Conservation (phyloP, 2,329 filamentous ascomycete species). For the Aureobasidium uvarum region DNA sequence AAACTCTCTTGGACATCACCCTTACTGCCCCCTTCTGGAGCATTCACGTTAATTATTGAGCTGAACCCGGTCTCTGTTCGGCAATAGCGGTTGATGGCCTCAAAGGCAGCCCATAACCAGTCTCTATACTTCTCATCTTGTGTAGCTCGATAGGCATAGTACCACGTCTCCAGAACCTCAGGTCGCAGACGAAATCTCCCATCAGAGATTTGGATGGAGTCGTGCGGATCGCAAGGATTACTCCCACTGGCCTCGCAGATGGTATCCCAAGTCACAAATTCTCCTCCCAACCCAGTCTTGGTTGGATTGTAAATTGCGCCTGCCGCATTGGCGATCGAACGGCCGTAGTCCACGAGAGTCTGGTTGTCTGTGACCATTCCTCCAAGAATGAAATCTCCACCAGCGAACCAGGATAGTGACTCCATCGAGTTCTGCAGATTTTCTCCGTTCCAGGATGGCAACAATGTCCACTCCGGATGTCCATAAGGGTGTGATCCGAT, state of each 20-base stretch:
- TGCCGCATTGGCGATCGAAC: slow-evolving; percentile 35
- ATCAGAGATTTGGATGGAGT: slow-evolving; percentile 29
- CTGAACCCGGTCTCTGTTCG: slow-evolving; percentile 34
- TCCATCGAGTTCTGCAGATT: slow-evolving; percentile 33
- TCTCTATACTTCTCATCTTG: slow-evolving; percentile 36
- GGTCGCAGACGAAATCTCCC: slow-evolving; percentile 31
- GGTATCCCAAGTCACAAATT: slow-evolving; percentile 34
- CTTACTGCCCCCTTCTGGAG: slow-evolving; percentile 30
- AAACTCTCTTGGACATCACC: slow-evolving; percentile 32
- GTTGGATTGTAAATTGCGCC: slow-evolving; percentile 32
- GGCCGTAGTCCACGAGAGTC: slow-evolving; percentile 36
- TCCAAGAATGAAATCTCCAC: slow-evolving; percentile 39
- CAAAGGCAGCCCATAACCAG: slow-evolving; percentile 33
- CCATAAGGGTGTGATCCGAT: slow-evolving; percentile 36
- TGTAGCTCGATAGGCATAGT: slow-evolving; percentile 36
- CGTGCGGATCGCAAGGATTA: slow-evolving; percentile 26
- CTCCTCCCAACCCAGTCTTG: slow-evolving; percentile 34
- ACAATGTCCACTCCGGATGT: slow-evolving; percentile 36
- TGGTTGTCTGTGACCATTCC: slow-evolving; percentile 34
- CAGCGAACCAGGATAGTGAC: slow-evolving; percentile 37
- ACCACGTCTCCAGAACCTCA: slow-evolving; percentile 39
- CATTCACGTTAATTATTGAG: slow-evolving; percentile 33
- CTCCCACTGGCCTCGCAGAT: slow-evolving; percentile 28
- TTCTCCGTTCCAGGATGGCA: slow-evolving; percentile 34
- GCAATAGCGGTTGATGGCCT: slow-evolving; percentile 31